Evolutionary conservation across 2,329 filamentous ascomycete genomes (phyloP).

Genomic region (Beauveria asiatica): DNA sequence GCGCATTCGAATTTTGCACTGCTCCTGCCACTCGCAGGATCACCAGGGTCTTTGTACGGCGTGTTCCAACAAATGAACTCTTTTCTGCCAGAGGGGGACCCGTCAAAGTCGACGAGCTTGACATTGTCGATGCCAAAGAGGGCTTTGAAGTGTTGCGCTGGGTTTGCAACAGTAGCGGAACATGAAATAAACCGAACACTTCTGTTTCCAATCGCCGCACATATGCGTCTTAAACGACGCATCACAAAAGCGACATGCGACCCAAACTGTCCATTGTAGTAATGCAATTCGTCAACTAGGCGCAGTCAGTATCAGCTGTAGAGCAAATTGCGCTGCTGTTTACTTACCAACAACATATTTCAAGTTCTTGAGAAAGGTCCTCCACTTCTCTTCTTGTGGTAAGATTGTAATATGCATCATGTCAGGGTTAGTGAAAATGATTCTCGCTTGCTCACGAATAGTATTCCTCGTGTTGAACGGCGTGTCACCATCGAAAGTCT

Average conservation of each 20-base stretch:
- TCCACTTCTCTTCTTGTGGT: constrained; percentile 85
- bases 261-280: constrained; percentile 92
- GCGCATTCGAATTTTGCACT: constrained; percentile 81
- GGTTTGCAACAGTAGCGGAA: constrained; percentile 93
- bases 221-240: constrained; percentile 78
- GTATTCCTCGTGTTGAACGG: constrained; percentile 67
- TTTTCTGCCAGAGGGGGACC: constrained; percentile 80
- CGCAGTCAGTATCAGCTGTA: not conserved
- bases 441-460: constrained; percentile 80
- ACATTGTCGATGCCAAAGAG: constrained; percentile 87
- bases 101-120: constrained; percentile 78
- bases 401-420: constrained; percentile 95
- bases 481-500: constrained; percentile 95
- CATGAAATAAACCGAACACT: constrained; percentile 88
- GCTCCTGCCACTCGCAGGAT: constrained; percentile 78
- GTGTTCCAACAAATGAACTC: constrained; percentile 98
- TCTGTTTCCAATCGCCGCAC: constrained; percentile 80
- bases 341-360: constrained; percentile 69
- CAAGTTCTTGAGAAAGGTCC: constrained; percentile 78
- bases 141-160: constrained; percentile 80
- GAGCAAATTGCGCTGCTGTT: not conserved
- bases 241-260: constrained; percentile 94
- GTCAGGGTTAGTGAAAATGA: constrained; percentile 96
- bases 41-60: constrained; percentile 80
- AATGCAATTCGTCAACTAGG: constrained; percentile 75